A percentile compares a stretch with the other conserved stretches of the same genome.
phyloP scores from a whole-genome alignment of 1,284 basidiomycete genomes.

The Ceratobasidium sp. region DNA sequence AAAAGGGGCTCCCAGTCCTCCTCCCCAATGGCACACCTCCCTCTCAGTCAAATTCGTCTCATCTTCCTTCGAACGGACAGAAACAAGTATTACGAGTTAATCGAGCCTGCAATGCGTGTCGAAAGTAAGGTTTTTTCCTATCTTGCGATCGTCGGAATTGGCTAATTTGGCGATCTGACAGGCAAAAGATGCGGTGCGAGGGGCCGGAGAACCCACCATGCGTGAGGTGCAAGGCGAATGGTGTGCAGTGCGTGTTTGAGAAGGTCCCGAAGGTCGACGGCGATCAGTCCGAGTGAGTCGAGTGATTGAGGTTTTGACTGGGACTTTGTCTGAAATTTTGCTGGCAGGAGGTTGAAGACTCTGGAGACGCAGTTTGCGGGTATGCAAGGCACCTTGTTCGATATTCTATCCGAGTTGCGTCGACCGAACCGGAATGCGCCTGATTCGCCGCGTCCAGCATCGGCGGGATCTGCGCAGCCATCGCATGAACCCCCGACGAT shows the following conservation, averaged over 20 bases:
- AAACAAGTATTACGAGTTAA: constrained; percentile 48
- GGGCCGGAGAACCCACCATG: constrained; percentile 49
- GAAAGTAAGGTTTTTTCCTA: constrained; percentile 41
- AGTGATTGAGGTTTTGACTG: background rate
- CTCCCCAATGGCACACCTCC: constrained; percentile 34
- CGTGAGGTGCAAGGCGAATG: constrained; percentile 41
- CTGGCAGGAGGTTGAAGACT: background rate
- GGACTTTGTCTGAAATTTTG: background rate
- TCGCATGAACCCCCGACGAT: too few relatives aligned
- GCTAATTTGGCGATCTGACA: constrained; percentile 11
- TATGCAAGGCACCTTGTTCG: constrained; percentile 9
- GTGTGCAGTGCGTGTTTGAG: constrained; percentile 47
- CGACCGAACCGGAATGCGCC: background rate
- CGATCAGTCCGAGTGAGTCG: constrained; percentile 8
- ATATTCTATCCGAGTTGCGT: constrained; percentile 17
- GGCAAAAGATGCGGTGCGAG: constrained; percentile 50
- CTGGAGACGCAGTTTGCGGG: constrained; percentile 31
- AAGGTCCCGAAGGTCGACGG: constrained; percentile 46
- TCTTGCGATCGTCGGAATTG: background rate
- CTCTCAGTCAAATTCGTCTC: background rate
- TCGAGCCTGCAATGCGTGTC: constrained; percentile 48
- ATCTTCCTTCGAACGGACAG: constrained; percentile 25
- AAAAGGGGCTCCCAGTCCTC: constrained; percentile 24
- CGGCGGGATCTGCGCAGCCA: background rate
- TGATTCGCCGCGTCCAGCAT: background rate